Evolutionary conservation across 2,329 filamentous ascomycete species (phyloP), one percentile per base, ranked within the genome.

Genomic region (Thermochaetoides dissita): DNA sequence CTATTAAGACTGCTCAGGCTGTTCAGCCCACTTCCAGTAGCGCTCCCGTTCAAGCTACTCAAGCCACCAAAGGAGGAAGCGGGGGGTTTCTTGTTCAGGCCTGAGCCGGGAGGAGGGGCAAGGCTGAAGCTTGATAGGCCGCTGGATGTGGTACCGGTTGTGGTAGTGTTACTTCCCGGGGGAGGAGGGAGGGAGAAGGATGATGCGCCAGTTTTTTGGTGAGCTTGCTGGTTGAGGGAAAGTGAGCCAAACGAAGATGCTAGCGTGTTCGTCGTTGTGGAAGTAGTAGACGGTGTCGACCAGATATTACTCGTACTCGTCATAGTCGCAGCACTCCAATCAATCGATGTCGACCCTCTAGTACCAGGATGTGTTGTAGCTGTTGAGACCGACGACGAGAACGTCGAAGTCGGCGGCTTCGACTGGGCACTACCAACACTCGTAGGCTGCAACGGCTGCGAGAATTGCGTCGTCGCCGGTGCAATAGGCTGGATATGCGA

Each of bases 391-490:
- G 53, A 33, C 8, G 65, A 59, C 6, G 59, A 35, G 8, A n/a
- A 53, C 3, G 51, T 35, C 9, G 47, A 36, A 7, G 40, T 32
- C 10, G 11, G 43, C 28, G 48, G 35, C 11, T 50, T 47, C 7
- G 55, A 37, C 31, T 49, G 37, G 37, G 17, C 5, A 24, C 17
- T 24, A 24, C 17, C 17, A 24, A 24, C 17, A 24, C 17, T 24
- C 5, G 17, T 24, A 24, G 72, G 70, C 42, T 72, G 72, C 30
- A 78, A 57, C 0, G 76, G 76, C 46, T 79, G 68, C 2, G 76
- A 79, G 54, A 69, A 80, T 56, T 81, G 76, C 1, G 76, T 80
- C 10, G 69, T 63, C 3, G 71, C 69, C 0, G 76, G 76, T 1
- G 69, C 67, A 46, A 81, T 63, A 11, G 71, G 54, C 38, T 70